phyloP scores from a whole-genome alignment of 495 filamentous ascomycete genomes.

The Daldinia vernicosa region DNA sequence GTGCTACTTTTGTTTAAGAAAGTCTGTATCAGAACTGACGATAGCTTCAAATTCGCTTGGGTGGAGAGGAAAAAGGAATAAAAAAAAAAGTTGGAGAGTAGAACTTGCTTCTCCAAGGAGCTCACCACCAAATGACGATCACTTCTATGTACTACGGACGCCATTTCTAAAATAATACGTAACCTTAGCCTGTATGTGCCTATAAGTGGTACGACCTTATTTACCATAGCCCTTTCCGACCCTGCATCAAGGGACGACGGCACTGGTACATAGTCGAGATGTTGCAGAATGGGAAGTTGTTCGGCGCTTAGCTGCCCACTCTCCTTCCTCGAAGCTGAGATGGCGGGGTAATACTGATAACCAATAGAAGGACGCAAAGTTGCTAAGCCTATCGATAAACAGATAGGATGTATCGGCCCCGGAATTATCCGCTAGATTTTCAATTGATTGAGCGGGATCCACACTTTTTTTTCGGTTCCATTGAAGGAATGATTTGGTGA shows the following conservation, averaged over 20 bases:
- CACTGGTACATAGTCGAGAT: not conserved
- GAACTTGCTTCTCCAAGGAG: slow-evolving; percentile 5
- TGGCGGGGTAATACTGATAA: slow-evolving; percentile 40
- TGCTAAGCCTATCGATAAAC: slow-evolving; percentile 26
- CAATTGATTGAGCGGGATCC: slow-evolving; percentile 15
- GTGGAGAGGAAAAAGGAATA: not conserved
- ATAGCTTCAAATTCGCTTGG: slow-evolving; percentile 14
- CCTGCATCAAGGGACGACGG: slow-evolving; percentile 11
- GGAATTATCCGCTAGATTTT: slow-evolving; percentile 24
- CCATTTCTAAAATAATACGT: slow-evolving; percentile 16
- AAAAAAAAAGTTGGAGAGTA: slow-evolving; percentile 5
- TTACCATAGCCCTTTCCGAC: slow-evolving; percentile 6
- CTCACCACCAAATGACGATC: slow-evolving; percentile 21
- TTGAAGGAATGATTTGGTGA: slow-evolving; percentile 9
- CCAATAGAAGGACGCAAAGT: slow-evolving; percentile 4
- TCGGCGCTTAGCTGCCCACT: slow-evolving; percentile 45
- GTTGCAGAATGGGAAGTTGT: slow-evolving; percentile 18
- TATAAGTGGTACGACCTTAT: slow-evolving; percentile 18
- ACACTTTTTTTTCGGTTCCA: slow-evolving; percentile 14
- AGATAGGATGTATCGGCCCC: not conserved
- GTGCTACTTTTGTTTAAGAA: not conserved
- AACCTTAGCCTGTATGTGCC: slow-evolving; percentile 9
- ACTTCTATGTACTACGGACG: not conserved
- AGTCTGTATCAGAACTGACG: slow-evolving; percentile 2
- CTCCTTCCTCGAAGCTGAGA: slow-evolving; percentile 21